Evolutionary conservation across 139 green algal genomes (phyloP), one percentile per base, ranked within the genome.

Genomic region (Micractinium conductrix): DNA sequence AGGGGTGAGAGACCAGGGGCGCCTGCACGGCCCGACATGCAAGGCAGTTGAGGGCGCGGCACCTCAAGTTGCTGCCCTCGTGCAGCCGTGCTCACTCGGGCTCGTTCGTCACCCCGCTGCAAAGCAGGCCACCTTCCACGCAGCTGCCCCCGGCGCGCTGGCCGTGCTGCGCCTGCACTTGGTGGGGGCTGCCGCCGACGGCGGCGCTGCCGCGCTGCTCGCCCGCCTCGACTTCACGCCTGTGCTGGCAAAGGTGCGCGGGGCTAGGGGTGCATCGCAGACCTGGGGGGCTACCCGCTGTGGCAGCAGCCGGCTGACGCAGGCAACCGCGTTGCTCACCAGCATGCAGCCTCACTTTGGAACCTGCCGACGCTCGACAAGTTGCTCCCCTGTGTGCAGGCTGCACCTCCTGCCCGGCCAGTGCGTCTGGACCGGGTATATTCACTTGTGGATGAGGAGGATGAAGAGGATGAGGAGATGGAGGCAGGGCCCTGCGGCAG

Each of bases 81-180:
- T n/a, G n/a, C n/a, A n/a, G n/a, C n/a, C n/a, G n/a, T n/a, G n/a
- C n/a, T n/a, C n/a, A n/a, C n/a, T n/a, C n/a, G n/a, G n/a, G n/a
- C n/a, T n/a, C n/a, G n/a, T n/a, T n/a, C n/a, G n/a, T n/a, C n/a
- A n/a, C n/a, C n/a, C n/a, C n/a, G n/a, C n/a, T n/a, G n/a, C n/a
- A n/a, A n/a, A n/a, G n/a, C 76, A 82, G 79, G 84, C 76, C 28
- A 45, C 9, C 37, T 88, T 88, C 75, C 84, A 85, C 4, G 45
- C 79, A 0, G 35, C 69, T 35, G 75, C 45, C 38, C 84, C 84
- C 40, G 63, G 37, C 19, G 65, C 79, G 1, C 62, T 88, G 63
- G 65, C 84, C 33, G 22, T 35, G 24, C 79, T 88, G 38, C 79
- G 74, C 35, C 68, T 58, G 33, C 84, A 80, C 71, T 37, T 88